Evolutionary conservation across 805 yeast species (phyloP), one percentile per base, ranked within the genome.

Genomic region (Metschnikowia lochheadii): DNA sequence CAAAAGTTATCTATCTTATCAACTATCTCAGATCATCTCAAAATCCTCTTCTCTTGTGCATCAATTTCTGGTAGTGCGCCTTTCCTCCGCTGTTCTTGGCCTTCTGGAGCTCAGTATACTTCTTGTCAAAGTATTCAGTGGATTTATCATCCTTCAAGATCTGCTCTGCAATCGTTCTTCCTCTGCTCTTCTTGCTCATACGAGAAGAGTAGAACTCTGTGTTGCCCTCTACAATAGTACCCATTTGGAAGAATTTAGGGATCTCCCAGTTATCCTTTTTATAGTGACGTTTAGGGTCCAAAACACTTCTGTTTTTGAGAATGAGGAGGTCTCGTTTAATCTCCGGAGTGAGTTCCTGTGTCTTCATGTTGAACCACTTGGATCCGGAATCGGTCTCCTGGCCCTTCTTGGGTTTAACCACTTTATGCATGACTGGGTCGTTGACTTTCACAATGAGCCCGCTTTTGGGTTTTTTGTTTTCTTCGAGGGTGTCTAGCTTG

Each of bases 201-300:
- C 95, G 76, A 4, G 82, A 71, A 36, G 84, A 80, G 70, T 76
- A 88, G 66, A 77, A 89, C 64, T 92, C 97, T 1, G 88, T 77
- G 56, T 84, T 82, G 40, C 90, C 92, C 59, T 87, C 94, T 23
- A 91, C 68, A 35, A 94, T 80, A 0, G 97, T 90, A 14, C 99
- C 99, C 59, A 87, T 80, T 51, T 92, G 94, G 65, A 94, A 90
- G 56, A 76, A 81, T 61, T 87, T 88, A 42, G 96, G 92, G 6
- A 78, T 76, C 45, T 76, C 77, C 86, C 90, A 85, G 54, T 83
- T 83, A 52, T 86, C 94, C 65, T 88, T 89, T 69, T 88, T 89
- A 70, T 94, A 94, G 69, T 89, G 96, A 60, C 97, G 80, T 70
- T 94, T 94, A 6, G 97, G 98, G 64, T 94, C 98, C 54, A 94